These are phyloP conservation scores for Sophora flavescens DNA, from an alignment of 306 rosid species.

Conservation along the genomic window DNA sequence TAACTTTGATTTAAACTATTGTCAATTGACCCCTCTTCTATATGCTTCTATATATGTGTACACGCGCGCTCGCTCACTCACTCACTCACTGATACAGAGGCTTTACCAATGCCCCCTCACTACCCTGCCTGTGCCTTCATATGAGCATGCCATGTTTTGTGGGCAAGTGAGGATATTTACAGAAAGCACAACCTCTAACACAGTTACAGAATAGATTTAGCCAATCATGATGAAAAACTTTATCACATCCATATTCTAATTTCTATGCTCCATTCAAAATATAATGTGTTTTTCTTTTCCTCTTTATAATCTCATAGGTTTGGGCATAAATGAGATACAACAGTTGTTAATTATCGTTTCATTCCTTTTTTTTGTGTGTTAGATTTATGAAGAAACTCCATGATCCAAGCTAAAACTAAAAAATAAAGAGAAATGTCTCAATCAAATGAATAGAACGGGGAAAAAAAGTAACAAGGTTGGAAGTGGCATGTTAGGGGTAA, in stretches of 20 bases:
- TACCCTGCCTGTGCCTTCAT: not conserved
- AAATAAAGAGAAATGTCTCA: not conserved
- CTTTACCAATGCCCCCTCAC: too few species aligned
- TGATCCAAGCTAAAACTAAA: not conserved
- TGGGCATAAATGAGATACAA: not conserved
- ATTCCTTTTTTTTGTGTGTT: not conserved
- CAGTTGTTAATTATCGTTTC: not conserved
- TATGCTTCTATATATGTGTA: not conserved
- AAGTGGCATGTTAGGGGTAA: not conserved
- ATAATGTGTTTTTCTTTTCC: not conserved
- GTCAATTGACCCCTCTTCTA: not conserved
- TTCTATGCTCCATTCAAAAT: not conserved
- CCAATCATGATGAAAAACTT: not conserved
- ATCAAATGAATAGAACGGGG: not conserved
- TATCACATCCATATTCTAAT: not conserved
- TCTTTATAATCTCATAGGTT: not conserved
- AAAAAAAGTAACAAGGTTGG: not conserved
- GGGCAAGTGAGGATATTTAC: too few species aligned
- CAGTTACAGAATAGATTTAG: not conserved
- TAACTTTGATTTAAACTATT: not conserved
- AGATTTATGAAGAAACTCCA: conserved; percentile 6
- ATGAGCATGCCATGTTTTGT: not conserved
- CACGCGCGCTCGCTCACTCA: too few species aligned
- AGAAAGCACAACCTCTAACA: not conserved
- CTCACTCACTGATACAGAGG: too few species aligned